Evolutionary conservation across 768 basidiomycete species (phyloP), one percentile per base, ranked within the genome.

Genomic region (Russula emetica): DNA sequence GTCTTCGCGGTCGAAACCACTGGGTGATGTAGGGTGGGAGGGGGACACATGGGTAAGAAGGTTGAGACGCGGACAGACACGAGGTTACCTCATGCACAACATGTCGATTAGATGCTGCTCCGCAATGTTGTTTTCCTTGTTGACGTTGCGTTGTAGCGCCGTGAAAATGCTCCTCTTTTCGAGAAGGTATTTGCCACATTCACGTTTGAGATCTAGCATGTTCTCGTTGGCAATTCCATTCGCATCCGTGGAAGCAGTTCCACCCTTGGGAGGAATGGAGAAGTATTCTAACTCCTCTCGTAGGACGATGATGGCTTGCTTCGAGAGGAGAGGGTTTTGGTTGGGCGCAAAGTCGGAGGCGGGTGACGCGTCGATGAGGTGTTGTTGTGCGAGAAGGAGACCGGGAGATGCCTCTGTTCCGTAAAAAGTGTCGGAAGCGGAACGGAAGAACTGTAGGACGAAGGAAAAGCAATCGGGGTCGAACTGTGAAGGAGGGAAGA

Each of bases 81-180:
- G 67, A 61, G 72, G 80, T 59, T 73, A 96, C 96, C 94, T 97
- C 93, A 98, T 97, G 78, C 96, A 98, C 66, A 99, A 81, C 97
- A 99, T 99, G 77, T 98, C 97, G 76, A 99, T 99, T 70, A 99
- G 79, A 78, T 99, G 97, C 77, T 98, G 96, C 76, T 99, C 97
- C 20, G 97, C 97, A 59, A 97, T 82, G 74, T 99, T 98, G 73
- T 98, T 98, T 78, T 98, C 96, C 80, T 96, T 96, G 77, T 96
- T 96, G 67, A 98, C 96, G 76, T 99, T 99, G 70, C 97, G 83
- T 80, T 99, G 96, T 61, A 99, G 79, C 45, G 97, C 97, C 3
- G 96, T 96, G 74, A 99, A 99, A 71, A 99, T 97, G 75, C 88
- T 92, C 72, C 83, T 83, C 75, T 92, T 90, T 62, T 90, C 88